Conservation (phyloP, 768 basidiomycete species). For the Psilocybe subaeruginosa region DNA sequence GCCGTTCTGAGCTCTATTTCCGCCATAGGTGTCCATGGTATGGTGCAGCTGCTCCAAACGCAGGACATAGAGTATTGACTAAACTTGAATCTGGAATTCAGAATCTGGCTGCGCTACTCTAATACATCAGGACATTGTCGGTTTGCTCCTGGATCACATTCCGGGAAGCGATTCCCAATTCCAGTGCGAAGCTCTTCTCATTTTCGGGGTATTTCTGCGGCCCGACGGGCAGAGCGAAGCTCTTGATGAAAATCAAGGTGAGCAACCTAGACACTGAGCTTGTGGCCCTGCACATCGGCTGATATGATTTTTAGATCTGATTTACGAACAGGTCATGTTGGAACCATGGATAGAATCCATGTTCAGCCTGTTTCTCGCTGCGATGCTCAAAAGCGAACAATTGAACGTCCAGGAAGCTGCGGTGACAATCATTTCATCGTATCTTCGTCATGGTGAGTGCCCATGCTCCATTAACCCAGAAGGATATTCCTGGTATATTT, state of each 20-base stretch:
- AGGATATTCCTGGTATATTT: background rate
- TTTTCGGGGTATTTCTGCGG: slow-evolving; percentile 5
- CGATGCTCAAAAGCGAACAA: slow-evolving; percentile 14
- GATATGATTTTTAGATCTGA: background rate
- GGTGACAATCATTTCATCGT: background rate
- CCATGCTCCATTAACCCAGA: background rate
- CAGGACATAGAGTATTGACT: background rate
- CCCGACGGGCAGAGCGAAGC: background rate
- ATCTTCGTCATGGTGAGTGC: slow-evolving; percentile 7
- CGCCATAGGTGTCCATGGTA: slow-evolving; percentile 6
- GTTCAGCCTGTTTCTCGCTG: slow-evolving; percentile 11
- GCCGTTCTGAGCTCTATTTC: slow-evolving; percentile 9
- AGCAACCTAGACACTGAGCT: background rate
- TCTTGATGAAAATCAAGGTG: background rate
- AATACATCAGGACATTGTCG: slow-evolving; percentile 11
- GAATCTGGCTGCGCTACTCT: slow-evolving; percentile 7
- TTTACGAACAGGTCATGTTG: slow-evolving; percentile 4
- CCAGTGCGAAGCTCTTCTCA: slow-evolving; percentile 11
- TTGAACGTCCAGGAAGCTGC: slow-evolving; percentile 16
- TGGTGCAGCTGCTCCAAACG: background rate
- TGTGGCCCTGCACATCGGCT: background rate
- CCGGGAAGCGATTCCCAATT: slow-evolving; percentile 13
- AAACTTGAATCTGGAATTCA: background rate
- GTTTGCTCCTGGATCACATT: slow-evolving; percentile 12
- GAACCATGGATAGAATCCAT: slow-evolving; percentile 15